Base-by-base conservation (phyloP, 345 rosid genomes). In the Carallia brachiata region DNA sequence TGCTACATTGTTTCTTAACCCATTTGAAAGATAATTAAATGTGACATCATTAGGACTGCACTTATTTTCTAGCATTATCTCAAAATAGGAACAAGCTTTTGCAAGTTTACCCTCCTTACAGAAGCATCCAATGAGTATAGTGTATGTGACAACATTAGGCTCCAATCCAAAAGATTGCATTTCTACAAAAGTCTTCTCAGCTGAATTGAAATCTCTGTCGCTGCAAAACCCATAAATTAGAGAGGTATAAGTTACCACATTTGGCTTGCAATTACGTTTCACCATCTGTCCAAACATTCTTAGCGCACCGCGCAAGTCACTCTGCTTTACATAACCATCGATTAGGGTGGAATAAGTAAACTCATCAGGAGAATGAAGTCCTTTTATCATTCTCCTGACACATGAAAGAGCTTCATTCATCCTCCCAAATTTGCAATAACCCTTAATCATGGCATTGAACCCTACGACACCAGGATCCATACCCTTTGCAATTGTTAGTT, bases 381-480 rank as follows among this genome's bases (percentile, higher is more conserved):
- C 82, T 66, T 83, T 68, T n/a, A 63, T 69, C 90, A 89, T 90
- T 86, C 69, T 82, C 57, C 74, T 79, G 69, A 88, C 59, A 48
- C 81, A 88, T 31, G 61, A 48, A 54, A 91, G 66, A 12, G 95
- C 96, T 44, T 89, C 88, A 19, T 74, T 77, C 87, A 91, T 81
- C 89, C 71, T 80, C 58, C 98, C 97, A 6, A 71, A 79, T 79
- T 86, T 88, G 79, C 98, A 88, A 76, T 81, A 91, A 70, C 96
- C 95, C 80, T 89, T 94, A 61, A 94, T 90, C 98, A 91, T 82
- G 74, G 87, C 84, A 61, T 94, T 94, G 73, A 82, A 82, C 61
- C 83, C 95, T 58, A 90, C 95, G 9, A 82, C 78, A 76, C 83
- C 90, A 62, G 80, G 88, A 78, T 86, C 79, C 65, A 86, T 72